A percentile compares a stretch with the other conserved stretches of the same genome.
Evolutionary conservation across 2,329 filamentous ascomycete species (phyloP).

Genomic region (Dactylellina drechsleri): DNA sequence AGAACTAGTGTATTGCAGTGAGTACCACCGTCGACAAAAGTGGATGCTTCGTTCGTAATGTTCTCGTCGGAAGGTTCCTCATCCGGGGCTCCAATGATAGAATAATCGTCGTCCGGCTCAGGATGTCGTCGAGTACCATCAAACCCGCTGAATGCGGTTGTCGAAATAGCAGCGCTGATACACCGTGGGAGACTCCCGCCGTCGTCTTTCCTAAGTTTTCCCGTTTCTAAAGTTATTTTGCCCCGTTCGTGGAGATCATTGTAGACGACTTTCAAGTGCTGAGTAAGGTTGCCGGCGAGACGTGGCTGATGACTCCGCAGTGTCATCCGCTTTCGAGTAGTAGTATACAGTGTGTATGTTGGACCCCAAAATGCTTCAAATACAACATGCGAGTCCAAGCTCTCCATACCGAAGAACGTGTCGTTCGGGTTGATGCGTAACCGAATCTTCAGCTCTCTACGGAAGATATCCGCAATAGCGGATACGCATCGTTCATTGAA

Average conservation of each 20-base stretch:
- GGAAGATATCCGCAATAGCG: neutral
- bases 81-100: too few relatives aligned
- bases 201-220: neutral
- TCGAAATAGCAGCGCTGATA: neutral
- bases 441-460: neutral
- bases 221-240: neutral
- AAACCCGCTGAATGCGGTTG: neutral
- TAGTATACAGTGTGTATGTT: neutral
- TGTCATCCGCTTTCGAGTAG: neutral
- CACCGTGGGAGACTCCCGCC: neutral
- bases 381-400: neutral
- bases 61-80: too few relatives aligned
- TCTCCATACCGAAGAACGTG: neutral
- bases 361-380: slow-evolving; percentile 14
- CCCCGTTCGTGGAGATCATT: neutral
- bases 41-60: too few relatives aligned
- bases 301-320: neutral
- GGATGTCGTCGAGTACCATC: neutral
- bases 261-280: neutral
- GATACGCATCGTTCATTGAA: neutral
- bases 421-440: slow-evolving; percentile 5
- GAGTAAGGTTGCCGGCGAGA: neutral
- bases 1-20: too few relatives aligned
- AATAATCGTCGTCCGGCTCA: too few relatives aligned
- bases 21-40: too few relatives aligned